Base-by-base conservation (phyloP, 805 yeast genomes). In the Metschnikowia similis region DNA sequence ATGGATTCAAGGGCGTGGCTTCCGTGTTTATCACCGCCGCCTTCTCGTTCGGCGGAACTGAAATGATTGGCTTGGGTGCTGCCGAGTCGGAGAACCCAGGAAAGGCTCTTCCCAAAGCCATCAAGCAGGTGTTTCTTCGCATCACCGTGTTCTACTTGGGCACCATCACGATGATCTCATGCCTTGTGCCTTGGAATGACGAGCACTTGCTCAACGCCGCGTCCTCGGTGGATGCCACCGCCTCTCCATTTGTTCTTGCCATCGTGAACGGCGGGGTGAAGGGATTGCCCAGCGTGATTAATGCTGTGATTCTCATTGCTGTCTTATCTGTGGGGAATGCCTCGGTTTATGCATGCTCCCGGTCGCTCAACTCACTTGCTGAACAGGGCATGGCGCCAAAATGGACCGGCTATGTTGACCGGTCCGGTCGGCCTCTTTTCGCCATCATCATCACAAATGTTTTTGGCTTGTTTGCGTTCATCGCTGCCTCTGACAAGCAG, bases 221-320 rank as follows among this genome's bases (percentile, higher is more conserved):
- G 1, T 63, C 75, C 9, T 73, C 77, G 35, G 70, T 68, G 26
- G 81, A 81, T 56, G 77, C 81, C 38, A 67, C 83, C 29, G 84
- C 88, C 29, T 85, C 91, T 14, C 92, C 92, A 27, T 85, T 85
- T 62, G 91, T 85, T 56, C 76, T 85, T 66, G 89, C 91, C 37
- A 80, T 85, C 49, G 70, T 75, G 30, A 69, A 75, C 48, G 86
- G 81, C 29, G 84, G 85, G 57, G 81, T 85, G 56, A 70, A 69
- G 44, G 86, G 81, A 38, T 75, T 85, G 44, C 91, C 91, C 46
- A 81, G 84, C 47, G 79, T 86, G 54, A 84, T 86, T 72, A 86
- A 86, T 63, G 88, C 82, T 17, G 89, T 85, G 39, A 84, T 86
- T 56, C 71, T 86, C 69, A 66, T 85, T 50, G 83, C 91, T 3